Evolutionary conservation across 306 rosid species (phyloP), one percentile per base, ranked within the genome.

Genomic region (Cicer chorassanicum): DNA sequence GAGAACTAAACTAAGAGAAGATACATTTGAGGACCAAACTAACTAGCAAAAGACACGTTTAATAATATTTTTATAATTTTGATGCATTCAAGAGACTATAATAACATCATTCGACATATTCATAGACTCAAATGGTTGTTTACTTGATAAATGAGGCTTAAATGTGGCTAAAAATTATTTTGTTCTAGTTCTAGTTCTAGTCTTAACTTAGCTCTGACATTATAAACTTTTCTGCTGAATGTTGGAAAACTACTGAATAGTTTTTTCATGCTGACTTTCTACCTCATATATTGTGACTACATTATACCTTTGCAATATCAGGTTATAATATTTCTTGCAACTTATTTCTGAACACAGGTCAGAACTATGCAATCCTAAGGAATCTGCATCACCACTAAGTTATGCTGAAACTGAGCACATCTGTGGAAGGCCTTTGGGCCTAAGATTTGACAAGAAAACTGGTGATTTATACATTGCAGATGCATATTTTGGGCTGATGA

Each of bases 361-460:
- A 60, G 91, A 83, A 53, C 44, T 87, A 70, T 93, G 96, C 74
- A 83, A 88, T 64, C 91, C 91, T 21, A 88, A 87, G 75, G 87
- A 87, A 50, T 82, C 87, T 21, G 83, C 85, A 40, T 19, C 83
- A 5, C 80, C 91, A 9, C 29, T 84, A 29, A 84, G 94, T 77
- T 91, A 91, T 86, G 72, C 82, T 10, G 72, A 79, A 79, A 85
- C 84, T 56, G 97, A 93, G 76, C 92, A 91, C 88, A 84, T 93
- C 19, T 93, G 96, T 73, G 97, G 98, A 59, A 89, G 97, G 83
- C 98, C 98, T 66, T 76, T 93, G 83, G 98, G 98, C 39, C 89
- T 93, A 10, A 91, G 93, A 65, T 93, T 91, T 82, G 83, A 91
- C 87, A 89, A 89, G 93, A 91, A 82, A 82, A 89, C 92, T 6